These are phyloP conservation scores for Byssothecium circinans DNA, from an alignment of 2,329 filamentous ascomycete genomes.

Conservation along the genomic window DNA sequence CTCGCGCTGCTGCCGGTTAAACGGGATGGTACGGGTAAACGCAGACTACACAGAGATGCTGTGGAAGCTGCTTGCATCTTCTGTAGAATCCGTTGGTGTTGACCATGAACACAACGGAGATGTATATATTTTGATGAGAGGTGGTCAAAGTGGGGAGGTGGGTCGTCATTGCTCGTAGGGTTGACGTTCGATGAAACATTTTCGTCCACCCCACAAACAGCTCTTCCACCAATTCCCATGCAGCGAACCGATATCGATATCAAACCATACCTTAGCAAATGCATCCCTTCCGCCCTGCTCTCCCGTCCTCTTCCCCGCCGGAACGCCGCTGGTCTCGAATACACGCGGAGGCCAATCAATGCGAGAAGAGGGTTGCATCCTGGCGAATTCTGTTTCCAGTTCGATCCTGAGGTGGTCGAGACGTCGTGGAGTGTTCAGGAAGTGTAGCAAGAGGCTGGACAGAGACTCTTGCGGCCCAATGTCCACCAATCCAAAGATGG, in stretches of 20 bases:
- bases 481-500: constrained; percentile 21
- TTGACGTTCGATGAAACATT: background rate
- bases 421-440: background rate
- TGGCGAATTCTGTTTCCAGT: background rate
- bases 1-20: constrained; percentile 15
- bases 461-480: background rate
- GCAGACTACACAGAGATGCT: background rate
- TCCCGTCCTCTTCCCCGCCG: background rate
- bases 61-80: background rate
- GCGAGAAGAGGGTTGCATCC: background rate
- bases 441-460: background rate
- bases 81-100: too few species aligned
- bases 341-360: background rate
- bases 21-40: constrained; percentile 11
- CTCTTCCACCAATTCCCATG: constrained; percentile 3
- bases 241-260: background rate
- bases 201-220: background rate
- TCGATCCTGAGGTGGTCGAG: background rate
- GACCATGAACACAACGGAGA: background rate
- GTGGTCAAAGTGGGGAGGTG: background rate
- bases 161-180: background rate
- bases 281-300: too few species aligned
- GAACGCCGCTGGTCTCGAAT: background rate
- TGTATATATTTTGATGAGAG: background rate
- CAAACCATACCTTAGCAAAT: background rate